phyloP scores from a whole-genome alignment of 192 early-diverging fungal species.

The Bifiguratus adelaidae region DNA sequence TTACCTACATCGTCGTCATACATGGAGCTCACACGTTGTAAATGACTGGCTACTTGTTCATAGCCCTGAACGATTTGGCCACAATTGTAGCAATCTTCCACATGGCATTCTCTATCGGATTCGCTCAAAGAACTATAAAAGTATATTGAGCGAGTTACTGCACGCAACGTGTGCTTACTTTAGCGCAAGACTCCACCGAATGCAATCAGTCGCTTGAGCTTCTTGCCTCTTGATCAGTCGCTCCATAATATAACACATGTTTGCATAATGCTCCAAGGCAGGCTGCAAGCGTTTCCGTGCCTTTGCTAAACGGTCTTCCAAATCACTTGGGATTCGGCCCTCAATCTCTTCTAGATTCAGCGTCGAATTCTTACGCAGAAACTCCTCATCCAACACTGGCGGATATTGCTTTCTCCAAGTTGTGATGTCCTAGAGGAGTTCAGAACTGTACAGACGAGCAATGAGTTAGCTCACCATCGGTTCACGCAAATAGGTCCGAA shows the following conservation, averaged over 20 bases:
- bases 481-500: constrained; percentile 57
- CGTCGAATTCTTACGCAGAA: constrained; percentile 20
- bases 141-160: not conserved
- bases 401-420: constrained; percentile 43
- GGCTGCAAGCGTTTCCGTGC: constrained; percentile 30
- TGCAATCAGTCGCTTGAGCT: constrained; percentile 48
- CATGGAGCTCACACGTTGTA: constrained; percentile 24
- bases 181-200: constrained; percentile 40
- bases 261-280: constrained; percentile 46
- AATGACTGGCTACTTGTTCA: constrained; percentile 28
- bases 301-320: constrained; percentile 37
- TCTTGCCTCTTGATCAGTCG: constrained; percentile 48
- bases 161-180: constrained; percentile 27
- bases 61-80: constrained; percentile 36
- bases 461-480: constrained; percentile 30
- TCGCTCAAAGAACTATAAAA: constrained; percentile 38
- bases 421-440: constrained; percentile 38
- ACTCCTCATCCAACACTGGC: constrained; percentile 44
- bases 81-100: constrained; percentile 45
- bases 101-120: constrained; percentile 37
- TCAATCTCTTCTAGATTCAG: constrained; percentile 18
- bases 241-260: constrained; percentile 48
- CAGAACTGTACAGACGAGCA: not conserved
- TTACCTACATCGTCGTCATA: constrained; percentile 19
- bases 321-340: constrained; percentile 30